Evolutionary conservation across 352 stramenopile species (phyloP).

Genomic region (Phytophthora agathidicida): DNA sequence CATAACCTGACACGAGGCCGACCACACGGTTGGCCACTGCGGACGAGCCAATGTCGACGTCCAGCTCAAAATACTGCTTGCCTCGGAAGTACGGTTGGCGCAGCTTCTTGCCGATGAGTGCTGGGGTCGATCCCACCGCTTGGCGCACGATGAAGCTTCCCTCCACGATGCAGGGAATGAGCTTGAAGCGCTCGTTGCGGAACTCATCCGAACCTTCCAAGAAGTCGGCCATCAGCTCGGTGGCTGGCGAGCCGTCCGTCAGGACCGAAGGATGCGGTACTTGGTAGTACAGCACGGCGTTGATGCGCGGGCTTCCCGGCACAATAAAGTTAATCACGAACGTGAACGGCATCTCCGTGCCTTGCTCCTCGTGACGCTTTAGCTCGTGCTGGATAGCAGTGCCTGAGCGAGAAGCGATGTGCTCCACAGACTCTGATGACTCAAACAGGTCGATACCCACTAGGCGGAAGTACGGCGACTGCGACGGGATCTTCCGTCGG

Average conservation of each 20-base stretch:
- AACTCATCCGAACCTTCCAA: constrained; percentile 78
- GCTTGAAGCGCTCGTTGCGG: constrained; percentile 82
- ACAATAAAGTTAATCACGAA: constrained; percentile 86
- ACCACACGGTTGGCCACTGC: constrained; percentile 80
- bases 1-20: constrained; percentile 70
- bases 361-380: constrained; percentile 55
- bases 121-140: constrained; percentile 71
- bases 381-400: constrained; percentile 73
- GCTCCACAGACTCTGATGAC: constrained; percentile 55
- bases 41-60: constrained; percentile 76
- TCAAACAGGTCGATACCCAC: constrained; percentile 74
- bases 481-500: constrained; percentile 75
- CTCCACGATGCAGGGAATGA: constrained; percentile 84
- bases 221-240: constrained; percentile 78
- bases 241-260: constrained; percentile 61
- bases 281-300: constrained; percentile 79
- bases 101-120: constrained; percentile 81
- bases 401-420: constrained; percentile 63
- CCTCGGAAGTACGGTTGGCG: constrained; percentile 64
- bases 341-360: constrained; percentile 76
- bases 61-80: constrained; percentile 80
- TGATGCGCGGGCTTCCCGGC: constrained; percentile 62
- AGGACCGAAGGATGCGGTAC: constrained; percentile 53
- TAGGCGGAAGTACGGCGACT: constrained; percentile 66
- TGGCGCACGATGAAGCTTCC: constrained; percentile 83